Evolutionary conservation across 1,139 yeast genomes (phyloP).

Genomic region (Suhomyces kunorum): DNA sequence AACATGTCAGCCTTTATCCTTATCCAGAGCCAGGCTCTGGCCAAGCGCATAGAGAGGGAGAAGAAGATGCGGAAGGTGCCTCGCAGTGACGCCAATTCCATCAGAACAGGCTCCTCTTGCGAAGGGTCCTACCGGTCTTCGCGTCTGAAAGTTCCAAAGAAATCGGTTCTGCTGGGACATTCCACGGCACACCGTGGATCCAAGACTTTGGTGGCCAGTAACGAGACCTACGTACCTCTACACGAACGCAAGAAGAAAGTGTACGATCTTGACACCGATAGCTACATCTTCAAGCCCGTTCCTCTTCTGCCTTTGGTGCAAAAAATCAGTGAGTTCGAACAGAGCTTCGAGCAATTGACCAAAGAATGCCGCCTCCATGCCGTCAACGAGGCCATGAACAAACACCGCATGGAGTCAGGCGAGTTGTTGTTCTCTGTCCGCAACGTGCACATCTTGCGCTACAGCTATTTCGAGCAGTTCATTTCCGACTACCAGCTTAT

Average conservation of each 20-base stretch:
- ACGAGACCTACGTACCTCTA: constrained; percentile 8
- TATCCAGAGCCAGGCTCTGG: constrained; percentile 11
- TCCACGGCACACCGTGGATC: not conserved
- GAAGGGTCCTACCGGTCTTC: constrained; percentile 1
- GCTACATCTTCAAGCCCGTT: constrained; percentile 16
- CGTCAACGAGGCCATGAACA: constrained; percentile 22
- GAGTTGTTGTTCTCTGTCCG: constrained; percentile 20
- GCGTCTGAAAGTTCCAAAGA: not conserved
- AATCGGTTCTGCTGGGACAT: constrained; percentile 1
- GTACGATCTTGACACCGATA: constrained; percentile 18
- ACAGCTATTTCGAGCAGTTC: constrained; percentile 29
- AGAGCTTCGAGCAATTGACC: constrained; percentile 13
- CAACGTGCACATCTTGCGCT: constrained; percentile 27
- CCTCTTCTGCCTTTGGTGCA: constrained; percentile 19
- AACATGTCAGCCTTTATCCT: constrained; percentile 17
- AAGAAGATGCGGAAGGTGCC: constrained; percentile 7
- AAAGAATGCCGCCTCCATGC: constrained; percentile 19
- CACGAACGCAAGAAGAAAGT: constrained; percentile 18
- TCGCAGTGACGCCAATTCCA: constrained; percentile 6
- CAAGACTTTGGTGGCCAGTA: not conserved
- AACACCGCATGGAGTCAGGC: constrained; percentile 17
- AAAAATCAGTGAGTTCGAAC: constrained; percentile 21
- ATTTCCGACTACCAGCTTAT: constrained; percentile 16
- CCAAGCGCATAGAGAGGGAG: constrained; percentile 12
- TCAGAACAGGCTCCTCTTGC: constrained; percentile 9